Conservation (phyloP, 768 basidiomycete species). For the Favolaschia claudopus region DNA sequence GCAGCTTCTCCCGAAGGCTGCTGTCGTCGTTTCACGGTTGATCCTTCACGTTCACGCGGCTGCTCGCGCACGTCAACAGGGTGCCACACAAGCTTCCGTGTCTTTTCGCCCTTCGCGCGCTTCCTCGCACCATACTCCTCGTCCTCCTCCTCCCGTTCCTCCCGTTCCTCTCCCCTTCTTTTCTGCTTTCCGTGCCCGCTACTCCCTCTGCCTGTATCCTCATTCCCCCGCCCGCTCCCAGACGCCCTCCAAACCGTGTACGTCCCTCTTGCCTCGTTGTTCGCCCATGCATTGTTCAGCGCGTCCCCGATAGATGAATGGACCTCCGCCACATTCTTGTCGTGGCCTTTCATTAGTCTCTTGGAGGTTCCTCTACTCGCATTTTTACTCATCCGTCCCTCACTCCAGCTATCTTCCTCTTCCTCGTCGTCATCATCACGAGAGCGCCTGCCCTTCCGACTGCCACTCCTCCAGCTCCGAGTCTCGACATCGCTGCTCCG, state of each 20-base stretch:
- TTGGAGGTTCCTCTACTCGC: no score
- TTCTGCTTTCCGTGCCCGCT: neutral
- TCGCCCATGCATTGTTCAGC: constrained; percentile 11
- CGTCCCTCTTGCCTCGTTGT: constrained; percentile 6
- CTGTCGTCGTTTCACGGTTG: no score
- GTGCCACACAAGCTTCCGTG: neutral
- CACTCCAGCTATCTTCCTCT: neutral
- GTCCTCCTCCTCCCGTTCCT: neutral
- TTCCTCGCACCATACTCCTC: neutral
- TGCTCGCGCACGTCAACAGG: neutral
- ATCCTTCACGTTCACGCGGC: neutral
- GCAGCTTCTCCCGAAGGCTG: neutral
- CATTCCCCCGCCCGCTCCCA: neutral
- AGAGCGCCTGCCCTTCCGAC: no score
- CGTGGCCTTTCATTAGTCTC: neutral
- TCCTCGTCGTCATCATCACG: no score
- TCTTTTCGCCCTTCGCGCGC: neutral
- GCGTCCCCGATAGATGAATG: constrained; percentile 1
- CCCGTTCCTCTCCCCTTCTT: neutral
- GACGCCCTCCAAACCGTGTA: constrained; percentile 5
- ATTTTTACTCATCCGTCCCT: neutral
- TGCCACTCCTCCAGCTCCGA: no score
- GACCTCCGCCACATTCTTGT: neutral
- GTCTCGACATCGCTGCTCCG: no score
- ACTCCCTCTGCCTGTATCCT: no score